Evolutionary conservation across 148 eudicot genomes (phyloP).

Genomic region (Diospyros kaki): DNA sequence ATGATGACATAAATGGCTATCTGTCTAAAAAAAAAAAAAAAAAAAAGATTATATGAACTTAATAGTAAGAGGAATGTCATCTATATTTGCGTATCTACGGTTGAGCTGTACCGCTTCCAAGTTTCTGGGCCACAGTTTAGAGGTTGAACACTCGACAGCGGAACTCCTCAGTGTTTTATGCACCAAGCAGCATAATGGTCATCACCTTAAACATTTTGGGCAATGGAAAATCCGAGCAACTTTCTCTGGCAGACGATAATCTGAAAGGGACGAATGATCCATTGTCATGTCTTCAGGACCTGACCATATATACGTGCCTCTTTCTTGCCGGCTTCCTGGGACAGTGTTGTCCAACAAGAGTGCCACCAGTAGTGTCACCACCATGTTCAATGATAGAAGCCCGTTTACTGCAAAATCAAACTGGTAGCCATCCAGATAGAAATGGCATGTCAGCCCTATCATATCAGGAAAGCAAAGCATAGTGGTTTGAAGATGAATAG

Average conservation of each 20-base stretch:
- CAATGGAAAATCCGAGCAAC: slow-evolving; percentile 48
- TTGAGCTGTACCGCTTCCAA: background rate
- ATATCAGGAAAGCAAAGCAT: background rate
- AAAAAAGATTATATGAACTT: no score
- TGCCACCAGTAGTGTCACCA: slow-evolving; percentile 82
- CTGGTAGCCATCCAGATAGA: slow-evolving; percentile 32
- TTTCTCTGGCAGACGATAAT: slow-evolving; percentile 54
- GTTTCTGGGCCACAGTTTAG: background rate
- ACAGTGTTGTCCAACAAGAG: slow-evolving; percentile 81
- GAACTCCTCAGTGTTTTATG: slow-evolving; percentile 2
- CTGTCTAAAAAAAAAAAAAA: background rate
- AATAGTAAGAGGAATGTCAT: background rate
- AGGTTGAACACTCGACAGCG: background rate
- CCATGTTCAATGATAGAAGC: slow-evolving; percentile 80
- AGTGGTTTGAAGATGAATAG: background rate
- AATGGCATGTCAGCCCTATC: slow-evolving; percentile 7
- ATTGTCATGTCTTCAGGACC: slow-evolving; percentile 48
- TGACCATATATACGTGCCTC: slow-evolving; percentile 82
- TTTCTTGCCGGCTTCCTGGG: slow-evolving; percentile 78
- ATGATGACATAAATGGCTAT: background rate
- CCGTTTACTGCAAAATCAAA: slow-evolving; percentile 83
- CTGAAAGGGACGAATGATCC: slow-evolving; percentile 50
- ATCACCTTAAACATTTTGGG: slow-evolving; percentile 65
- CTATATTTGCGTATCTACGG: background rate
- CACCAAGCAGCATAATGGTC: background rate